Base-by-base conservation (phyloP, 768 basidiomycete genomes). In the Lyophyllum shimeji region DNA sequence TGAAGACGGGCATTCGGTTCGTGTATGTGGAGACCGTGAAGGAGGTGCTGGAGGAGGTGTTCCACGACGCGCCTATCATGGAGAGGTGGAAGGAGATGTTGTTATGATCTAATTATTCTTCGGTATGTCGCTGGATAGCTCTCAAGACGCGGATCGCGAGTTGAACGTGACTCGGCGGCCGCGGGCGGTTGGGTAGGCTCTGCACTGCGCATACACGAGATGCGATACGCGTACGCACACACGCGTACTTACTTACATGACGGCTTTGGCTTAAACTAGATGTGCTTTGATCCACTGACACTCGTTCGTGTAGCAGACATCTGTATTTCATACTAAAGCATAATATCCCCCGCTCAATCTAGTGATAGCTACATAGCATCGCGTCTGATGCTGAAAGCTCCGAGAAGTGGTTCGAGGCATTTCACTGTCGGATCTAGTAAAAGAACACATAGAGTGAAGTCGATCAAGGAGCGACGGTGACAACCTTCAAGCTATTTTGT, bases 21-120 rank as follows among this genome's bases (percentile, higher is more conserved):
- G 92, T 98, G 58, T 98, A 96, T 68, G 96, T 97, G 45, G 93
- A 97, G 65, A 89, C 91, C 64, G 93, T 97, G 53, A 81, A 81
- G 63, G 91, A 98, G 72, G 95, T 98, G 3, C 71, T 98, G 64
- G 78, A 85, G 54, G 93, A 95, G 71, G 92, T 92, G 40, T 98
- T 98, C 74, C 80, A 76, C 25, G 87, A 82, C 13, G 69, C 84
- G 65, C 67, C 76, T 15, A 67, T 86, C 20, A 73, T 75, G 23
- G 82, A 86, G 68, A 77, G 82, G 64, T 90, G 88, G 86, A 84
- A 81, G 71, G 86, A 86, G 56, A 87, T 82, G 4, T 58, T 64
- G 56, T 27, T 52, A 20, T 60, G 42, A 56, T 55, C 37, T 54
- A 49, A 50, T 37, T 51, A 37, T 5, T 40, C 25, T 40, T 40